Conservation (phyloP, 306 rosid genomes). For the Hylodesmum podocarpum region DNA sequence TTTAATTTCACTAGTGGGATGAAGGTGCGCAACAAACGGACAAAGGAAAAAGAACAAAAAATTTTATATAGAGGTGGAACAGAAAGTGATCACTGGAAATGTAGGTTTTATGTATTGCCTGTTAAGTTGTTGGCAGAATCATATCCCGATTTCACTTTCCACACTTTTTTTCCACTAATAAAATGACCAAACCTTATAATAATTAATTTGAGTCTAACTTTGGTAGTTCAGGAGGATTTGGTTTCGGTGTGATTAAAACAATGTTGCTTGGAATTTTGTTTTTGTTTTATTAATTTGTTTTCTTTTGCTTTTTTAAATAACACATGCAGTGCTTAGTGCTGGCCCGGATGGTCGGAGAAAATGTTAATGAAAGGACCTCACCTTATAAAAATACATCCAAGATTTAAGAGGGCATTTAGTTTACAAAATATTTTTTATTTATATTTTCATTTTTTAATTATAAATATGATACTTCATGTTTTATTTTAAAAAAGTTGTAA, state of each 20-base stretch:
- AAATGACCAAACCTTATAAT: background rate
- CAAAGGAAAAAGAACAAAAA: conserved; percentile 27
- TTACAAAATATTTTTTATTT: too few species aligned
- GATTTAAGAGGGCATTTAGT: background rate
- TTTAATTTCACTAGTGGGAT: conserved; percentile 37
- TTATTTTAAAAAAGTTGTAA: too few species aligned
- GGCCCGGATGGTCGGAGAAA: background rate
- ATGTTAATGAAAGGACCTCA: background rate
- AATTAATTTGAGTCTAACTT: background rate
- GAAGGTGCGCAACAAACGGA: conserved; percentile 48
- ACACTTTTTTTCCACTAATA: conserved; percentile 17
- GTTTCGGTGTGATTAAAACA: conserved; percentile 2
- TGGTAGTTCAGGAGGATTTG: conserved; percentile 12
- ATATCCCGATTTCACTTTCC: conserved; percentile 24
- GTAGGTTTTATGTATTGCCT: conserved; percentile 38
- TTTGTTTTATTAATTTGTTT: background rate
- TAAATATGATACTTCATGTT: too few species aligned
- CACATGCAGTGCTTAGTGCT: background rate
- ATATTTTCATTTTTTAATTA: too few species aligned
- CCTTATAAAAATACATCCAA: background rate
- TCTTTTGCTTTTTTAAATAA: background rate
- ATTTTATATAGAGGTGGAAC: conserved; percentile 23
- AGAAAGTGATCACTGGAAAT: conserved; percentile 46
- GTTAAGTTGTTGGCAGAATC: conserved; percentile 44
- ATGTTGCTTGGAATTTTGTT: background rate